phyloP scores from a whole-genome alignment of 495 filamentous ascomycete species.

The Xylaria scruposa region DNA sequence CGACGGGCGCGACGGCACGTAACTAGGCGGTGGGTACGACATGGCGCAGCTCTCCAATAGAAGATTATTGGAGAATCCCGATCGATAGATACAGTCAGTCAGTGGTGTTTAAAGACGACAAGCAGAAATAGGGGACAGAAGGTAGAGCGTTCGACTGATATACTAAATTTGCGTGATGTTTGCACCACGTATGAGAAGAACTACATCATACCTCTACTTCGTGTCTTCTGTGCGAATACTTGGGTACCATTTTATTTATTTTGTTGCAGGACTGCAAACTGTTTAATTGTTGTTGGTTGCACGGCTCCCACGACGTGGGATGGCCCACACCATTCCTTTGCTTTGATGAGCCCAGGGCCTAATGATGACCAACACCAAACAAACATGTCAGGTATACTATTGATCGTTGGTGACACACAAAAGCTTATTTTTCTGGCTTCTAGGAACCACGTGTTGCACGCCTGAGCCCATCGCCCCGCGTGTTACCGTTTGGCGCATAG shows the following conservation, averaged over 20 bases:
- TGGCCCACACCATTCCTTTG: conserved; percentile 22
- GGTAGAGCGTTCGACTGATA: background rate
- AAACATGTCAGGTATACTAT: conserved; percentile 4
- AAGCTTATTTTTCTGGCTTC: conserved; percentile 6
- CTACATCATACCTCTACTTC: background rate
- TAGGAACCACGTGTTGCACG: conserved; percentile 20
- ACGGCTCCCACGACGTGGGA: conserved; percentile 22
- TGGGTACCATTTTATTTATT: background rate
- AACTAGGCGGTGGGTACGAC: background rate
- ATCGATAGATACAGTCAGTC: too few relatives aligned
- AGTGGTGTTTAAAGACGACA: background rate
- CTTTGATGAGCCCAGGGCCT: conserved; percentile 1
- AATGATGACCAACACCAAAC: conserved; percentile 12
- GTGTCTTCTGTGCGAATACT: background rate
- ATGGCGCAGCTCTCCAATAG: conserved; percentile 16
- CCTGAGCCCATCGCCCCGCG: conserved; percentile 13
- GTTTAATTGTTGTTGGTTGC: conserved; percentile 15
- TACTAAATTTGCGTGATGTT: background rate
- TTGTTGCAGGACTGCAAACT: conserved; percentile 7
- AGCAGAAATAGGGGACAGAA: background rate
- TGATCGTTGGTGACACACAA: conserved; percentile 4
- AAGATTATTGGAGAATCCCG: background rate
- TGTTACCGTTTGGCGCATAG: conserved; percentile 3
- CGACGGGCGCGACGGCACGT: conserved; percentile 13
- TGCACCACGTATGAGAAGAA: background rate